Conservation (phyloP, 345 rosid genomes). For the Salix dunnii region DNA sequence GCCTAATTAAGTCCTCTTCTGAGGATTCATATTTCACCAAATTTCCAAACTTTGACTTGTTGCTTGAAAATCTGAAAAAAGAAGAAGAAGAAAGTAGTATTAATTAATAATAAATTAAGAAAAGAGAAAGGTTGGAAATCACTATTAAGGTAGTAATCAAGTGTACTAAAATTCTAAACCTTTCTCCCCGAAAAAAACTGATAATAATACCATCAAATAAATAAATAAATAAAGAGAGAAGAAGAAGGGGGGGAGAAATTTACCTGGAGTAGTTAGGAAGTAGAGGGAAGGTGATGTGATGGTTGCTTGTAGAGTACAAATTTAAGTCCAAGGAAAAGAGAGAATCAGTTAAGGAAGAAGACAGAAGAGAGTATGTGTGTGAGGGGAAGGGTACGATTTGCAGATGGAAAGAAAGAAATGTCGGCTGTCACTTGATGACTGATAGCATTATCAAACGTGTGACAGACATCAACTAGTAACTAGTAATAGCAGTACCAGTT, state of each 20-base stretch:
- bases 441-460: neutral
- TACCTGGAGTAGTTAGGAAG: neutral
- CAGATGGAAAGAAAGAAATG: conserved; percentile 32
- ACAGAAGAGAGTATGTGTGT: conserved; percentile 4
- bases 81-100: neutral
- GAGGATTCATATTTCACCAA: neutral
- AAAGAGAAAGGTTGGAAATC: conserved; percentile 3
- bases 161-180: neutral
- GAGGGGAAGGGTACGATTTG: conserved; percentile 33
- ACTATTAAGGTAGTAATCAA: conserved; percentile 11
- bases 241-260: neutral
- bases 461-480: neutral
- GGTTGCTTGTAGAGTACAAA: conserved; percentile 1
- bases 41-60: neutral
- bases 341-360: conserved; percentile 7
- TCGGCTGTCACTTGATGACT: conserved; percentile 20
- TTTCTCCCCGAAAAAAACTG: neutral
- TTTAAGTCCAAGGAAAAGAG: neutral
- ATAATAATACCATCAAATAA: neutral
- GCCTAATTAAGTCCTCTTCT: conserved; percentile 4
- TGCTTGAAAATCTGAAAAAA: conserved; percentile 14
- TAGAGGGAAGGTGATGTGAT: conserved; percentile 3
- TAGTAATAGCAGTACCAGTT: neutral
- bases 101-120: neutral
- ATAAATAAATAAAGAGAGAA: neutral